phyloP scores from a whole-genome alignment of 1,284 basidiomycete genomes.

The Xerocomus subilludens region DNA sequence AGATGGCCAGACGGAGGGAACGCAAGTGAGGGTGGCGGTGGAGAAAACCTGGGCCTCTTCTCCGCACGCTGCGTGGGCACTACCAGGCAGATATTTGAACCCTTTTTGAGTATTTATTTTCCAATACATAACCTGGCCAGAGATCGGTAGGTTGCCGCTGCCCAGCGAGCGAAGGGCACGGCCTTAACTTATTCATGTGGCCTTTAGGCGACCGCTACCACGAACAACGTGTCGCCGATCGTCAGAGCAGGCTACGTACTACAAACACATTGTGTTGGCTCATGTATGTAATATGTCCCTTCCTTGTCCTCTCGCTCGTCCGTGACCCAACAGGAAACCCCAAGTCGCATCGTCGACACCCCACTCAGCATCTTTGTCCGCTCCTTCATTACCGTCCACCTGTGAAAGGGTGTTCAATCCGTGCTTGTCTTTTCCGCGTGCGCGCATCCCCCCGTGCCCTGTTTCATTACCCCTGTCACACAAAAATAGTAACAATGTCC shows the following conservation, averaged over 20 bases:
- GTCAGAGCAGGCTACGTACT: constrained; percentile 48
- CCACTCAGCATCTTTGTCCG: not conserved
- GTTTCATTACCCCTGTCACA: constrained; percentile 36
- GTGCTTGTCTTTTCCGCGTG: constrained; percentile 25
- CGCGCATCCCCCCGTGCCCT: constrained; percentile 31
- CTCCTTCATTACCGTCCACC: constrained; percentile 44
- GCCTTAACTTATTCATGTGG: constrained; percentile 28
- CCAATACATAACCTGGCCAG: constrained; percentile 28
- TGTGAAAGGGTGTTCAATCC: constrained; percentile 22
- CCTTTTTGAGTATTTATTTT: constrained; percentile 23
- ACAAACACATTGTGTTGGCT: constrained; percentile 33
- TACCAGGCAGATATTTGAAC: constrained; percentile 27
- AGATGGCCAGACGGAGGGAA: constrained; percentile 2
- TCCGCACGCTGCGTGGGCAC: not conserved
- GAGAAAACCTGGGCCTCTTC: not conserved
- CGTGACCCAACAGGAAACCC: constrained; percentile 31
- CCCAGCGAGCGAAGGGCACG: constrained; percentile 34
- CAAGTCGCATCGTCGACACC: constrained; percentile 20
- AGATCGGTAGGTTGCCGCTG: constrained; percentile 34
- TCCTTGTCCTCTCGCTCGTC: constrained; percentile 9
- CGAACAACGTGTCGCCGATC: constrained; percentile 41
- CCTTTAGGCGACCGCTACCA: constrained; percentile 43
- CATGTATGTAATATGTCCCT: constrained; percentile 42
- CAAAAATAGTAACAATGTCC: constrained; percentile 22
- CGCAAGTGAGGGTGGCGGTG: not conserved